Conservation (phyloP, 2,329 filamentous ascomycete species). For the Cylindrodendrum hubeiense region DNA sequence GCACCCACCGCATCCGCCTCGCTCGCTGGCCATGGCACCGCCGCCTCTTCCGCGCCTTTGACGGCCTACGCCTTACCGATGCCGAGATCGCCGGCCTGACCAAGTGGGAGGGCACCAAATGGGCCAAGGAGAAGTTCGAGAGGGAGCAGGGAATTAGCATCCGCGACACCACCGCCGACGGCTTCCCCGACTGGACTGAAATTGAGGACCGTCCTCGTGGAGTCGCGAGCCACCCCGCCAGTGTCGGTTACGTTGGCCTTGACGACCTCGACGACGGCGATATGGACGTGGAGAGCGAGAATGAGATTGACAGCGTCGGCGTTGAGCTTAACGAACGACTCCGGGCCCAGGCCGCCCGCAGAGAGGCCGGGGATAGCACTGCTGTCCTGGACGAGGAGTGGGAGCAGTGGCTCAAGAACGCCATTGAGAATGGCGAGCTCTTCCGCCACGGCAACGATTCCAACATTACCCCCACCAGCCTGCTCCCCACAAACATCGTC, state of each 20-base stretch:
- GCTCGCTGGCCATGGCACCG: conserved; percentile 82
- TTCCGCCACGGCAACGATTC: conserved; percentile 46
- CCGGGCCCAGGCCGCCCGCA: conserved; percentile 71
- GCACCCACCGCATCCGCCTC: conserved; percentile 81
- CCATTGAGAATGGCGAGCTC: conserved; percentile 71
- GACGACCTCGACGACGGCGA: conserved; percentile 48
- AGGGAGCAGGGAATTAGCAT: conserved; percentile 79
- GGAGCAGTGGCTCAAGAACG: conserved; percentile 81
- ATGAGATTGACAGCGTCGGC: conserved; percentile 68
- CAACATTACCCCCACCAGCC: conserved; percentile 46
- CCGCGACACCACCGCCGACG: conserved; percentile 77
- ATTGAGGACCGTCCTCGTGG: conserved; percentile 36
- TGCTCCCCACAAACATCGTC: conserved; percentile 66
- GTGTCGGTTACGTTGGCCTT: conserved; percentile 34
- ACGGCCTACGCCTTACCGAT: conserved; percentile 75
- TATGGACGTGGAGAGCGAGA: conserved; percentile 65
- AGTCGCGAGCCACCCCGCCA: conserved; percentile 25
- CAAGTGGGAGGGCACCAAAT: conserved; percentile 86
- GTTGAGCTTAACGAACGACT: conserved; percentile 74
- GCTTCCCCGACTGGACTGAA: conserved; percentile 69
- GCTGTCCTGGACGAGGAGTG: conserved; percentile 77
- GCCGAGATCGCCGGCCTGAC: conserved; percentile 79
- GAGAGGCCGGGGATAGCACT: conserved; percentile 70
- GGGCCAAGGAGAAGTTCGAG: conserved; percentile 86
- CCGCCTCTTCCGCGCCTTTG: conserved; percentile 81